Evolutionary conservation across 2,329 filamentous ascomycete genomes (phyloP).

Genomic region (Coniochaeta pulveracea): DNA sequence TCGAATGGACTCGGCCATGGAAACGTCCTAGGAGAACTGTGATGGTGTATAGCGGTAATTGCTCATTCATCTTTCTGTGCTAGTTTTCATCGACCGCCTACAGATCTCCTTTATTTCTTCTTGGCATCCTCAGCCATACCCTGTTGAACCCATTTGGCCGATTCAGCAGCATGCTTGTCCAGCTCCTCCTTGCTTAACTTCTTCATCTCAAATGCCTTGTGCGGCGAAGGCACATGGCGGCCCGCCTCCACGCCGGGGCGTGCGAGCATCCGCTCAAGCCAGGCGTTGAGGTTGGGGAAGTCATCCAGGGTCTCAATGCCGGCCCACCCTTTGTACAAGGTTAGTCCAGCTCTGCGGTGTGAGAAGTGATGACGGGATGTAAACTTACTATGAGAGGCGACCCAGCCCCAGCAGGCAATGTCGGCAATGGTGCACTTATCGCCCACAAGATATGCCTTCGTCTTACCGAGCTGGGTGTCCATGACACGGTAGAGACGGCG

Average conservation of each 20-base stretch:
- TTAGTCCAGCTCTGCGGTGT: not conserved
- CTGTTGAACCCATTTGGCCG: conserved; percentile 47
- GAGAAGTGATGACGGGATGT: not conserved
- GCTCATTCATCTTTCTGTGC: too few species aligned
- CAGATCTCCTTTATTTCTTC: too few species aligned
- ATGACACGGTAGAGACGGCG: conserved; percentile 71
- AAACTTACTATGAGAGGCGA: conserved; percentile 38
- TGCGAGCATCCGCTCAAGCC: conserved; percentile 60
- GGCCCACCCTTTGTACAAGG: conserved; percentile 10
- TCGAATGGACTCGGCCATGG: too few species aligned
- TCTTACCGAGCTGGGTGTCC: conserved; percentile 55
- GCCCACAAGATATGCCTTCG: conserved; percentile 49
- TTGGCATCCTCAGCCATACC: conserved; percentile 52
- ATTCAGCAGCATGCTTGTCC: conserved; percentile 37
- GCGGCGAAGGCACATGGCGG: conserved; percentile 50
- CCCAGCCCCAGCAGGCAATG: conserved; percentile 73
- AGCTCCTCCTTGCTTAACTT: conserved; percentile 29
- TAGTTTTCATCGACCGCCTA: too few species aligned
- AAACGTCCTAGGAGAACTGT: too few species aligned
- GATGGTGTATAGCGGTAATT: too few species aligned
- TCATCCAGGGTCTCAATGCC: conserved; percentile 24
- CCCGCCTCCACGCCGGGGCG: conserved; percentile 67
- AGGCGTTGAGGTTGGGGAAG: conserved; percentile 65
- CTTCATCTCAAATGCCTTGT: conserved; percentile 39
- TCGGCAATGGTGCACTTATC: conserved; percentile 66